A percentile compares a stretch with the other conserved stretches of the same genome.
phyloP scores from a whole-genome alignment of 2,329 filamentous ascomycete genomes.

The Falciphora oryzae region DNA sequence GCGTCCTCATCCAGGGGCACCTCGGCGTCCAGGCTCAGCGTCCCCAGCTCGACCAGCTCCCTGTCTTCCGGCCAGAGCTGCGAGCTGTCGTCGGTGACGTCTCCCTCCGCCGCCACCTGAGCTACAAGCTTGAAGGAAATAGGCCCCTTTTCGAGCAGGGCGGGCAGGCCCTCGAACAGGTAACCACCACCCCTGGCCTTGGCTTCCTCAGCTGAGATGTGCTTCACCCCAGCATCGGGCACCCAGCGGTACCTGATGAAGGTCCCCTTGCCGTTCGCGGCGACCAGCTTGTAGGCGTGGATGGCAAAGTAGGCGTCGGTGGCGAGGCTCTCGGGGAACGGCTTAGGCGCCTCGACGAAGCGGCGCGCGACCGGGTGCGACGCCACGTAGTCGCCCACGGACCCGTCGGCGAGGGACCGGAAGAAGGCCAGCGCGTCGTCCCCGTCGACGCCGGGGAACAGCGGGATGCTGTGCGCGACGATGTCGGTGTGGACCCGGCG shows the following conservation, averaged over 20 bases:
- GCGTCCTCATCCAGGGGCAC: conserved; percentile 29
- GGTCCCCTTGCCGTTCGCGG: conserved; percentile 33
- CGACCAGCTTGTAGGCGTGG: conserved; percentile 42
- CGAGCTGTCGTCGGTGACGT: conserved; percentile 23
- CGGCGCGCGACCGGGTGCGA: conserved; percentile 38
- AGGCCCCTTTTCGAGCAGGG: conserved; percentile 27
- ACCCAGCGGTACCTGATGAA: conserved; percentile 43
- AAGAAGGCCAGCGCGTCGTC: conserved; percentile 47
- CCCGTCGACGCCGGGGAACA: conserved; percentile 46
- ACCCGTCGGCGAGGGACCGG: conserved; percentile 30
- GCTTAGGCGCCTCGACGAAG: conserved; percentile 45
- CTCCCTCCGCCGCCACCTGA: conserved; percentile 33
- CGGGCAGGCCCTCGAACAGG: conserved; percentile 41
- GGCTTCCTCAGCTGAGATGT: conserved; percentile 31
- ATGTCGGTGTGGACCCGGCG: conserved; percentile 49
- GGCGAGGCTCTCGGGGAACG: conserved; percentile 41
- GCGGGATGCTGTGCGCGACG: conserved; percentile 44
- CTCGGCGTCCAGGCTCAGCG: conserved; percentile 35
- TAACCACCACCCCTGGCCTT: conserved; percentile 34
- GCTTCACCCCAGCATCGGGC: conserved; percentile 36
- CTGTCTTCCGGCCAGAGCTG: conserved; percentile 45
- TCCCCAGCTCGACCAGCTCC: conserved; percentile 44
- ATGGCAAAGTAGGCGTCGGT: conserved; percentile 42
- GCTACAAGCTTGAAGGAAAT: conserved; percentile 41
- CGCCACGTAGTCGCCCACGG: conserved; percentile 35